phyloP scores from a whole-genome alignment of 352 stramenopile genomes.

The Phytophthora hybrid region DNA sequence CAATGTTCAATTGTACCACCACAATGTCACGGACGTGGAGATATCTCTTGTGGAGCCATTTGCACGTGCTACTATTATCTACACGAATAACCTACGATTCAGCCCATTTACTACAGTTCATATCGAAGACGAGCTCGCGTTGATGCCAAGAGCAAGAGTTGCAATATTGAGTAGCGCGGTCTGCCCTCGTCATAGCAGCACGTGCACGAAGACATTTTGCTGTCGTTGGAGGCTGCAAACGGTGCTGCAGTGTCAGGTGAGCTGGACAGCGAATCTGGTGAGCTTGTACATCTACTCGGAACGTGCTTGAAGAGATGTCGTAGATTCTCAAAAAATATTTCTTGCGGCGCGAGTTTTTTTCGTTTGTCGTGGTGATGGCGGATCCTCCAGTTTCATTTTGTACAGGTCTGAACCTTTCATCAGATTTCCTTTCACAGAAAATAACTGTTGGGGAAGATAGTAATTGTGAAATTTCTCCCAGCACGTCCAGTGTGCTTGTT shows the following conservation, averaged over 20 bases:
- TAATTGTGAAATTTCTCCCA: not conserved
- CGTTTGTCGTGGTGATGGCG: not conserved
- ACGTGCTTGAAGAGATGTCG: not conserved
- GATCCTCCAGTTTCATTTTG: not conserved
- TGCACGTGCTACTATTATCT: no score
- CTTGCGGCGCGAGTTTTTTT: not conserved
- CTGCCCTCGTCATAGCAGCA: not conserved
- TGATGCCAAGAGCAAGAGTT: not conserved
- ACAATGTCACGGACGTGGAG: no score
- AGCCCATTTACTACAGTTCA: no score
- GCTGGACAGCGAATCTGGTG: not conserved
- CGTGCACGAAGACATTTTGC: not conserved
- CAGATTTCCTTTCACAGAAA: not conserved
- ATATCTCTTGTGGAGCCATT: no score
- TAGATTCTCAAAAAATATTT: not conserved
- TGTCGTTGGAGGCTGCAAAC: not conserved
- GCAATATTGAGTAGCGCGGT: not conserved
- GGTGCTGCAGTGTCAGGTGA: not conserved
- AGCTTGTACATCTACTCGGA: not conserved
- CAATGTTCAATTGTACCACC: no score
- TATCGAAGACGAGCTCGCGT: not conserved
- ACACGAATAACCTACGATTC: no score
- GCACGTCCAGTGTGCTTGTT: not conserved
- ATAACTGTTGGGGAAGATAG: not conserved
- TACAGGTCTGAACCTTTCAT: not conserved